Base-by-base conservation (phyloP, 2,329 filamentous ascomycete genomes). In the Ophiostoma sp. region DNA sequence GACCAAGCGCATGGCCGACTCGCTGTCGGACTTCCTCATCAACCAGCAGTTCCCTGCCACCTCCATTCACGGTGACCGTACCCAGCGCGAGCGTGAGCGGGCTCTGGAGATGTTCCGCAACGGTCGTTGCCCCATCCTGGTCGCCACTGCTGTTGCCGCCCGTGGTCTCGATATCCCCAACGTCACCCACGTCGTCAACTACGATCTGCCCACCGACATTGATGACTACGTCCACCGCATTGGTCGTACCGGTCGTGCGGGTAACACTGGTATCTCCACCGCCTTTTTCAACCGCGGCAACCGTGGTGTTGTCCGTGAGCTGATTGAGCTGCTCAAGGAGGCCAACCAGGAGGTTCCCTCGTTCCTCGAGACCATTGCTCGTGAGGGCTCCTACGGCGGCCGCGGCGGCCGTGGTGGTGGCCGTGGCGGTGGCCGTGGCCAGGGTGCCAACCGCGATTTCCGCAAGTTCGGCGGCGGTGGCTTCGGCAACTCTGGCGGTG, bases 261-360 rank as follows among this genome's bases (percentile, higher is more conserved):
- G 96, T 83, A 99, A 99, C 88, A 98, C 95, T 79, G 96, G 96
- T 92, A 91, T 97, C 78, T 93, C 96, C 6, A 99, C 96, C 78
- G 96, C 96, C 73, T 99, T 99, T 89, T 98, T 99, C 92, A 99
- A 99, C 90, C 95, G 96, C 81, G 95, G 95, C 81, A 99, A 99
- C 88, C 94, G 96, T 80, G 96, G 96, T 85, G 94, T 99, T 78
- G 96, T 98, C 77, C 93, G 96, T 78, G 96, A 98, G 79, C 90
- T 99, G 75, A 89, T 99, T 79, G 96, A 99, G n/a, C 90, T 99
- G 36, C 89, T 99, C 78, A 98, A 98, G 88, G 96, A 99, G 84
- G 96, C 96, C 78, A 97, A 99, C 86, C 96, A 99, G 84, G 96
- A 99, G 80, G 90, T 98, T 76, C 96, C 96, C 42, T 82, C 88